Evolutionary conservation across 345 rosid species (phyloP), one percentile per base, ranked within the genome.

Genomic region (Cardamine chenopodiifolia): DNA sequence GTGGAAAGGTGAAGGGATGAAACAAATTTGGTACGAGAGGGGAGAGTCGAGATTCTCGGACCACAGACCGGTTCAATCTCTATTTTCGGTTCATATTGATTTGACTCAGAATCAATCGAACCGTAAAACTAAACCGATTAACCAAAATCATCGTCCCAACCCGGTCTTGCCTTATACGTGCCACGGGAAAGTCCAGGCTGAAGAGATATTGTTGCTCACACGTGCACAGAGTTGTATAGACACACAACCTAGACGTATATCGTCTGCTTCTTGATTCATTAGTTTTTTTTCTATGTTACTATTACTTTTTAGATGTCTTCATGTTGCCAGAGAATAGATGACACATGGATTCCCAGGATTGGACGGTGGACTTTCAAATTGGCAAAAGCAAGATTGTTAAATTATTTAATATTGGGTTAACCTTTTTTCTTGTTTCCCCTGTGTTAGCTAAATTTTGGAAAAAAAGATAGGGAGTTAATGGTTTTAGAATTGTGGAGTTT

Each of bases 1-100:
- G 75, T 94, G 97, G 97, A 89, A 75, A 86, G 98, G 98, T 18
- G 92, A 88, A 15, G 97, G 91, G 20, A 54, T 94, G 69, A 85
- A 86, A 71, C 98, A 94, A 57, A 55, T 88, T 50, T 79, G 86
- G 83, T 94, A 94, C 25, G 42, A 68, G 25, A 84, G 98, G 72
- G 96, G 97, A 59, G 97, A 91, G 83, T 94, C 96, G 10, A 88
- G 77, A 82, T 94, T 94, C 82, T 94, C 98, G 15, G 98, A 94
- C 82, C 98, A 94, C 62, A 74, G 97, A 66, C 97, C 98, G n/a
- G 98, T 94, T 67, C 85, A 79, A 35, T 91, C 97, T 5, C 62
- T 89, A 17, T 94, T 94, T 75, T 86, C 90, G 14, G 89, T 88
- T 65, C 83, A 85, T 45, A 79, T 86, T 61, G 79, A 79, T 58